A percentile compares a stretch with the other conserved stretches of the same genome.
Evolutionary conservation across 441 rosid genomes (phyloP).

Genomic region (Gossypium trilobum): DNA sequence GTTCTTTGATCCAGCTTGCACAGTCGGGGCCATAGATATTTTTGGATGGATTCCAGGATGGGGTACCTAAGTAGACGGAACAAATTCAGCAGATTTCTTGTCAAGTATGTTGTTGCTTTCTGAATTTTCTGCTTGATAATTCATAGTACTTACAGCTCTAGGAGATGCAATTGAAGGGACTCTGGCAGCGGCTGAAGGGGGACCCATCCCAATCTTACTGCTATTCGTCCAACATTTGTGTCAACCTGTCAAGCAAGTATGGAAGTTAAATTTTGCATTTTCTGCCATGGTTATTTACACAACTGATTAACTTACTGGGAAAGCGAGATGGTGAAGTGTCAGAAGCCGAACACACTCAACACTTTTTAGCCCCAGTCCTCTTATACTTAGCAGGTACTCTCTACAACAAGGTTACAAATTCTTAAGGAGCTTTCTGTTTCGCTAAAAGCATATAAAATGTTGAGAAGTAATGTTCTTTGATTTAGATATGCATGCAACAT

Average conservation of each 20-base stretch:
- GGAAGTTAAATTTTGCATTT: slow-evolving; percentile 15
- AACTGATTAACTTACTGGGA: slow-evolving; percentile 42
- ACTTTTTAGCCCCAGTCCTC: slow-evolving; percentile 57
- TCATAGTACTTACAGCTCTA: slow-evolving; percentile 45
- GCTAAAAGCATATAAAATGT: neutral
- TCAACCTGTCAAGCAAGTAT: slow-evolving; percentile 41
- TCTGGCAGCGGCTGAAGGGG: slow-evolving; percentile 70
- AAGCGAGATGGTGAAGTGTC: slow-evolving; percentile 67
- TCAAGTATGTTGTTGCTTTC: slow-evolving; percentile 5
- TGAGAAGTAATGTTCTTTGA: slow-evolving; percentile 4
- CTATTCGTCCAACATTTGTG: slow-evolving; percentile 69
- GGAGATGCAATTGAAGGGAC: slow-evolving; percentile 63
- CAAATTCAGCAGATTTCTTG: slow-evolving; percentile 12
- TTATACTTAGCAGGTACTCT: slow-evolving; percentile 54
- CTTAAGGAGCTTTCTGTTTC: neutral
- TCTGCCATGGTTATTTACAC: neutral
- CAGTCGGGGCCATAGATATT: slow-evolving; percentile 59
- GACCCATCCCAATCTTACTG: slow-evolving; percentile 70
- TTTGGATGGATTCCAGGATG: slow-evolving; percentile 52
- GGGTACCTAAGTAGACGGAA: slow-evolving; percentile 40
- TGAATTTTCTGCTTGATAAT: slow-evolving; percentile 4
- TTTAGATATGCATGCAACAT: neutral
- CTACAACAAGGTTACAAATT: slow-evolving; percentile 24
- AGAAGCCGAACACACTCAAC: slow-evolving; percentile 72
- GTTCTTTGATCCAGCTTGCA: slow-evolving; percentile 68